Evolutionary conservation across 2,329 filamentous ascomycete genomes (phyloP), one percentile per base, ranked within the genome.

Genomic region (Colletotrichum shisoi): DNA sequence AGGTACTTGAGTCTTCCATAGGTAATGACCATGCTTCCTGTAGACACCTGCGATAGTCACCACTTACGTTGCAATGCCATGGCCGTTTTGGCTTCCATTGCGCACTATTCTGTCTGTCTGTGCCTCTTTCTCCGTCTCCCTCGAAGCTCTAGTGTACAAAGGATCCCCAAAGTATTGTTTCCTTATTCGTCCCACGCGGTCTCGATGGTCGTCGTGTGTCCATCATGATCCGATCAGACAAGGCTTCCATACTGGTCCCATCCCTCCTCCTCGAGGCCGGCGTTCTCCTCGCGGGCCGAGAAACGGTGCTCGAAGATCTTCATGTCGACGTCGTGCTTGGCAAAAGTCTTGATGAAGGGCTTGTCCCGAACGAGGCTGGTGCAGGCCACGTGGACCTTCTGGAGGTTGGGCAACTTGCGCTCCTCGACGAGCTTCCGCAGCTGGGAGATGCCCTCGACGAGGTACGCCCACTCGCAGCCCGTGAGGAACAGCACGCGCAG

Each of bases 311-410:
- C 1, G 5, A 17, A 40, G 2, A 24, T 11, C 21, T 42, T 27
- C 24, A 57, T 31, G 17, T 57, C 17, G 17, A 45, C 9, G 11
- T 39, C 53, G 3, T 19, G 9, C 8, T 34, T 7, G 12, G 24
- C 21, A 19, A 57, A 34, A 8, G 13, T 12, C 8, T 31, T 6
- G 2, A 19, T n/a, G 39, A 57, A 57, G 15, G 17, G 6, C 17
- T 9, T 4, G 1, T 11, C 1, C 24, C 4, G 8, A n/a, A 0
- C 5, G 4, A 2, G 7, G 42, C 8, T 4, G 3, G 17, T 11
- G 4, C 39, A 56, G 2, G 21, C 12, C 4, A 56, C 13, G 17
- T 44, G 39, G 15, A 56, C 12, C 1, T 4, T 44, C 9, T 15
- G 17, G 21, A 56, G 19, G 17, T 19, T 27, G 15, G 53, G 53